Evolutionary conservation across 805 yeast genomes (phyloP), one percentile per base, ranked within the genome.

Genomic region (Ogataea pilisensis): DNA sequence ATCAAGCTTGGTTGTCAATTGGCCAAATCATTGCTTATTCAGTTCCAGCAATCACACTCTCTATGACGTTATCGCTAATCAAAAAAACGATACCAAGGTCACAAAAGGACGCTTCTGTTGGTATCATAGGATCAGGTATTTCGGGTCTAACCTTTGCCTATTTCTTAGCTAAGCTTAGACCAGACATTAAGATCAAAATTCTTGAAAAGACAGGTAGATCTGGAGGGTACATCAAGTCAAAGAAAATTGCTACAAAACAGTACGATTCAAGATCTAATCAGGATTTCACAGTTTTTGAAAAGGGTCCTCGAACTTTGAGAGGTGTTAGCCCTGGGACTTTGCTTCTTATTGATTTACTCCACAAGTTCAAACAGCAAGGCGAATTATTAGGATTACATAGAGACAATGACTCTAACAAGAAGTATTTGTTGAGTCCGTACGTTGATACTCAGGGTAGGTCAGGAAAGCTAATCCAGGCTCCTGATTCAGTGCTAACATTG

Each of bases 281-380:
- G 9, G 50, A 53, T 6, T 48, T 50, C 2, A 58, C 73, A 0
- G 44, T 70, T 3, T 60, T 87, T 24, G 98, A 93, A 53, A 83
- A 82, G 46, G 99, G 98, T 0, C 98, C 99, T 0, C 67, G 98
- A 37, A 93, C 98, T 0, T 65, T 93, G 33, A 67, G 96, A 44
- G 95, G 96, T 0, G 76, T 76, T 5, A 84, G 88, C 40, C 80
- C 80, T 31, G 98, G 98, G 0, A 78, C 89, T 0, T 64, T 83
- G 24, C 53, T 86, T 20, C 75, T 85, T 7, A 63, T 83, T 18
- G 95, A 85, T 55, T 68, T 79, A 2, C 55, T 86, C 42, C 46
- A 54, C 35, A 66, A 72, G 26, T 61, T 84, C 37, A 77, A 78
- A 0, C 50, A 64, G 9, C 65, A 64, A 7, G 68, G 73, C 31